A percentile compares a stretch with the other conserved stretches of the same genome.
phyloP scores from a whole-genome alignment of 1,139 yeast genomes.

The Saccharomyces hybrid region DNA sequence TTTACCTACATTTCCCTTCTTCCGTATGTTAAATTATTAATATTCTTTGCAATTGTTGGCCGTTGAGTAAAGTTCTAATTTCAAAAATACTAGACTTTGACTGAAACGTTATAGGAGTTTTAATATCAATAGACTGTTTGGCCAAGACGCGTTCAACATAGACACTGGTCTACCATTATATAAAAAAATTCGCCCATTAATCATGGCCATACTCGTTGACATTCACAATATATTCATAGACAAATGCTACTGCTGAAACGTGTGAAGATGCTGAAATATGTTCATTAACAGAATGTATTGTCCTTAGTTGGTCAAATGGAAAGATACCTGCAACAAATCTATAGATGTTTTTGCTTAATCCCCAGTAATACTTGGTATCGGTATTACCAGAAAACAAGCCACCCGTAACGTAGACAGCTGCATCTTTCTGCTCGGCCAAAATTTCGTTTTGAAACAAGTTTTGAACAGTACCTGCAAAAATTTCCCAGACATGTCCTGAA shows the following conservation, averaged over 20 bases:
- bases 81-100: no score
- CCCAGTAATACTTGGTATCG: slow-evolving; percentile 76
- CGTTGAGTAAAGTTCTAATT: no score
- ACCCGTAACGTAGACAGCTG: slow-evolving; percentile 48
- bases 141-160: background rate
- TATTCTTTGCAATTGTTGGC: background rate
- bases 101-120: background rate
- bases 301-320: slow-evolving; percentile 14
- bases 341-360: slow-evolving; percentile 59
- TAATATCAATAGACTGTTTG: background rate
- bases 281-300: slow-evolving; percentile 55
- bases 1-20: background rate
- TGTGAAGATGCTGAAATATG: slow-evolving; percentile 45
- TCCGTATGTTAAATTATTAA: no score
- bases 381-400: slow-evolving; percentile 72
- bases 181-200: background rate
- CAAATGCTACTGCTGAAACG: slow-evolving; percentile 50
- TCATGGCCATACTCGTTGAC: slow-evolving; percentile 21
- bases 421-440: slow-evolving; percentile 22
- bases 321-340: slow-evolving; percentile 35
- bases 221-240: slow-evolving; percentile 44
- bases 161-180: background rate
- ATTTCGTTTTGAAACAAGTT: slow-evolving; percentile 39
- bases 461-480: slow-evolving; percentile 47
- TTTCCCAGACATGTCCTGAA: slow-evolving; percentile 41